These are phyloP conservation scores for Beta lomatogona DNA, from an alignment of 179 eudicot genomes.

Conservation along the genomic window DNA sequence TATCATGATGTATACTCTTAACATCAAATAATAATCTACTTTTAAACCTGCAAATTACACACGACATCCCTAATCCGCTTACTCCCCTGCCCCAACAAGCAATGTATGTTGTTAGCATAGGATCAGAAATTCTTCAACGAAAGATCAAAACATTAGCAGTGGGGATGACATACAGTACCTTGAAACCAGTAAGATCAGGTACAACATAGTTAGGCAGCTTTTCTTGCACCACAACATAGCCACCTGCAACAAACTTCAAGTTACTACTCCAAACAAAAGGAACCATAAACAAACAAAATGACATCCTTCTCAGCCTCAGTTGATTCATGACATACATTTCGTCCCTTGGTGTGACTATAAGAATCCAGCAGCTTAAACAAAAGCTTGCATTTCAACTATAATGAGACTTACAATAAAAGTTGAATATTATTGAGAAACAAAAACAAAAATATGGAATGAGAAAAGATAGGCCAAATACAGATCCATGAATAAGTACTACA, in stretches of 20 bases:
- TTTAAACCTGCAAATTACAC: not conserved
- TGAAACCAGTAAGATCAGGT: slow-evolving; percentile 51
- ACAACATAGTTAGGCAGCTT: slow-evolving; percentile 53
- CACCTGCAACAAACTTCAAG: slow-evolving; percentile 41
- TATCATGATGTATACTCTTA: not conserved
- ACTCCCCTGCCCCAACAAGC: not conserved
- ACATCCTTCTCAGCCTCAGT: not conserved
- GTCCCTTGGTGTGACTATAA: not conserved
- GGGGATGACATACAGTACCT: slow-evolving; percentile 30
- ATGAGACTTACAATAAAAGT: not conserved
- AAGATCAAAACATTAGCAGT: not conserved
- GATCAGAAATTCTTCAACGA: not conserved
- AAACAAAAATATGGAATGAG: not conserved
- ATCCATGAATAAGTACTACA: not conserved
- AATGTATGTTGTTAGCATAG: not conserved
- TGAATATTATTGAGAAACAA: not conserved
- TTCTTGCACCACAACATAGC: slow-evolving; percentile 52
- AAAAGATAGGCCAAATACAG: not conserved
- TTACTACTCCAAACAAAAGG: not conserved
- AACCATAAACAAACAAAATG: not conserved
- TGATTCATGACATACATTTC: slow-evolving; percentile 1
- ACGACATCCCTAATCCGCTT: too few relatives aligned
- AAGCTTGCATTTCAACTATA: not conserved
- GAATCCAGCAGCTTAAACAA: not conserved
- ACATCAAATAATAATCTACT: not conserved